Conservation (phyloP, 2,329 filamentous ascomycete genomes). For the Botrytis deweyae region DNA sequence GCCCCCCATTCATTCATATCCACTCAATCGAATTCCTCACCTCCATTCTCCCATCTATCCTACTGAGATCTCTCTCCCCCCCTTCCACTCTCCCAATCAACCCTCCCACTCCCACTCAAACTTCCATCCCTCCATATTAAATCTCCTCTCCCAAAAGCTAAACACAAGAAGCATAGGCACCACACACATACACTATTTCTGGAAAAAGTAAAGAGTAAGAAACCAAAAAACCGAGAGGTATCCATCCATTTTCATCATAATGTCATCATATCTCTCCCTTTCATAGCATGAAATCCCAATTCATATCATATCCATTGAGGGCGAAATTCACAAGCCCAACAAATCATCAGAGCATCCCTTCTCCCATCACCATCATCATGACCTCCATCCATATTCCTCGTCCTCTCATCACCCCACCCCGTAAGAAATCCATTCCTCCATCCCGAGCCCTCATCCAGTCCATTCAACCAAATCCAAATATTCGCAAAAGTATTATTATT, state of each 20-base stretch:
- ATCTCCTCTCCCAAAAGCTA: background rate
- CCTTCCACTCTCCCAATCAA: no score
- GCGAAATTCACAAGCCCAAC: background rate
- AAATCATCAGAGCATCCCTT: background rate
- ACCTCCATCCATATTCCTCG: background rate
- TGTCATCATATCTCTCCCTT: background rate
- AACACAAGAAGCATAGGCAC: background rate
- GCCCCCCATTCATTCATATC: background rate
- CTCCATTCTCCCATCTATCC: background rate
- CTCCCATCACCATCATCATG: background rate
- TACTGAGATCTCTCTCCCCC: background rate
- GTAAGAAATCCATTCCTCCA: background rate
- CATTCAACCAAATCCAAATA: conserved; percentile 1
- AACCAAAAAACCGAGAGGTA: background rate
- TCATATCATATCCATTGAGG: conserved; percentile 4
- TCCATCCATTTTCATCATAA: conserved; percentile 10
- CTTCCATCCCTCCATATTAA: background rate
- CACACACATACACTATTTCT: background rate
- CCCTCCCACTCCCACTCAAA: background rate
- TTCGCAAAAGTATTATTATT: conserved; percentile 6
- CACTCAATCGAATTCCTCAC: background rate
- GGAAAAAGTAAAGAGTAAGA: background rate
- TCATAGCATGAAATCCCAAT: background rate
- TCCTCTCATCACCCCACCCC: background rate
- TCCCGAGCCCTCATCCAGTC: background rate